Evolutionary conservation across 345 rosid genomes (phyloP), one percentile per base, ranked within the genome.

Genomic region (Rhizophora mangle): DNA sequence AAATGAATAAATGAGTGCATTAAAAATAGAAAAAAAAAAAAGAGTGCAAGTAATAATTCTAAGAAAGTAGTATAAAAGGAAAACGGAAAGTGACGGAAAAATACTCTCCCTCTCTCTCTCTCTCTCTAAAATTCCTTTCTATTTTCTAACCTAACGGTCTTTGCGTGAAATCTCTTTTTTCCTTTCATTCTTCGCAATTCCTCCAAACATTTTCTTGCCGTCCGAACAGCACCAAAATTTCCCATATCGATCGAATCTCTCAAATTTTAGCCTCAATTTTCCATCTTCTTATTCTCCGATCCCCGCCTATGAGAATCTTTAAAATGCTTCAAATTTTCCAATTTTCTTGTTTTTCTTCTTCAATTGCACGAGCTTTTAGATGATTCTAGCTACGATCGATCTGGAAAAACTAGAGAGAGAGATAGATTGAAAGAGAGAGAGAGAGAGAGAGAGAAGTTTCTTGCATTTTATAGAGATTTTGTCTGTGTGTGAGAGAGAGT

Each of bases 131-230:
- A 2, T 10, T 18, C 49, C 49, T 43, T 43, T 43, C 49, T 43
- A 43, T 43, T 43, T 39, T 43, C 49, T 55, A 74, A 79, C 83
- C 81, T 79, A 81, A 77, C 85, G 73, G 82, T 79, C 85, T 43
- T 72, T 53, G 76, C 82, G 69, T 82, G 82, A 82, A 77, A 75
- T 60, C 26, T 27, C 52, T 8, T 13, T 8, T 37, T 60, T 19
- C 49, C 29, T 43, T 43, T 43, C 19, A 0, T 43, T 43, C 6
- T 11, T 43, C 1, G 18, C 49, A 19, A 43, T 43, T 43, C 19
- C 49, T 43, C 49, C 49, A 5, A 4, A n/a, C 65, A n/a, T 21
- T 74, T 53, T 64, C 68, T 30, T 32, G 27, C 56, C 20, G 30
- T 31, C 64, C 54, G 56, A 70, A 19, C 29, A 26, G 18, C 18